phyloP scores from a whole-genome alignment of 2,329 filamentous ascomycete genomes.

The Arthrobotrys sphaeroides region DNA sequence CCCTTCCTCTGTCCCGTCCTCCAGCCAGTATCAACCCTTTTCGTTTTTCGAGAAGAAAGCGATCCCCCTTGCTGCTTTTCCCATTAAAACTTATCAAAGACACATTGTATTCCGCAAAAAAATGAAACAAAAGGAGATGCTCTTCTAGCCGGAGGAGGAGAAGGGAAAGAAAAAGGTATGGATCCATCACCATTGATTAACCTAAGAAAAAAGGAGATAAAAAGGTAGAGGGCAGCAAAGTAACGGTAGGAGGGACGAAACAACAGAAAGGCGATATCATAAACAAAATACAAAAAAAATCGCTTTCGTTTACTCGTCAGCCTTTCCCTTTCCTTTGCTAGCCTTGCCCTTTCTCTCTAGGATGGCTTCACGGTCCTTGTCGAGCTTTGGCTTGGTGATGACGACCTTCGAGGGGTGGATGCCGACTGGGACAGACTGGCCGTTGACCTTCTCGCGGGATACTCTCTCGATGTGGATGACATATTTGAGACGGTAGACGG shows the following conservation, averaged over 20 bases:
- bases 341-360: constrained; percentile 84
- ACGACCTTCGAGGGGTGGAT: constrained; percentile 96
- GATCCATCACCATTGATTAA: constrained; percentile 40
- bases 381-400: constrained; percentile 98
- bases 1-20: background rate
- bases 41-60: constrained; percentile 23
- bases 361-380: constrained; percentile 92
- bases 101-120: constrained; percentile 47
- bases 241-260: constrained; percentile 11
- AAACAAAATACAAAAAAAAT: too few relatives aligned
- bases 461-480: constrained; percentile 97
- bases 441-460: constrained; percentile 95
- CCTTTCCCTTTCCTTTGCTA: constrained; percentile 79
- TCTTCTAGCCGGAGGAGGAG: constrained; percentile 30
- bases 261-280: constrained; percentile 24
- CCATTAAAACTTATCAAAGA: constrained; percentile 51
- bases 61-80: constrained; percentile 21
- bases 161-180: constrained; percentile 27
- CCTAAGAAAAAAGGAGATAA: constrained; percentile 1
- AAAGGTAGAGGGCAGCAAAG: constrained; percentile 17
- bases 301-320: constrained; percentile 65
- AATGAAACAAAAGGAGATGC: constrained; percentile 23
- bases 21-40: constrained; percentile 18
- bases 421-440: constrained; percentile 92
- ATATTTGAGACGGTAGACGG: constrained; percentile 98